phyloP scores from a whole-genome alignment of 306 rosid genomes.

The Acacia melanoxylon region DNA sequence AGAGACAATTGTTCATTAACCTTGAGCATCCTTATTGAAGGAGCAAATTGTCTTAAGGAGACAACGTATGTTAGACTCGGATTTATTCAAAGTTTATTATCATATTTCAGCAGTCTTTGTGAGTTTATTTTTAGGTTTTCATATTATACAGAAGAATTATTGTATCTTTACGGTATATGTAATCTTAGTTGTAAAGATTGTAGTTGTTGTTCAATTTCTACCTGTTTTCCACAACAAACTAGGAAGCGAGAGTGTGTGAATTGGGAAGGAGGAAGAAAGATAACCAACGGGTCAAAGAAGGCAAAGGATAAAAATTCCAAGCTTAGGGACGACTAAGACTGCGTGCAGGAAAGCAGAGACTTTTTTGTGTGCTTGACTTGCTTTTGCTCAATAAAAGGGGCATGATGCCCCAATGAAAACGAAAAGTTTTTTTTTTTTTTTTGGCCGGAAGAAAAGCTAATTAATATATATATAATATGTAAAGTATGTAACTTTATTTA shows the following conservation, averaged over 20 bases:
- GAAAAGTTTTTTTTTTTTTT: neutral
- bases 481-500: too few relatives aligned
- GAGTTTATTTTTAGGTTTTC: too few relatives aligned
- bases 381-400: neutral
- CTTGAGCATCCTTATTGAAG: too few relatives aligned
- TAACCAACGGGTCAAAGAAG: slow-evolving; percentile 44
- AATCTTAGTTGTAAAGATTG: too few relatives aligned
- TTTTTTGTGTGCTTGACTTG: slow-evolving; percentile 18
- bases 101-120: too few relatives aligned
- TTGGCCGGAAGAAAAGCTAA: too few relatives aligned
- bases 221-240: neutral
- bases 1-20: too few relatives aligned
- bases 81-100: too few relatives aligned
- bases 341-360: slow-evolving; percentile 22
- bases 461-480: too few relatives aligned
- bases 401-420: neutral
- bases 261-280: neutral
- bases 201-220: too few relatives aligned
- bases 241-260: neutral
- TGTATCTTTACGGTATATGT: neutral
- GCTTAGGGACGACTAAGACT: slow-evolving; percentile 39
- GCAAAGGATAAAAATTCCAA: slow-evolving; percentile 31
- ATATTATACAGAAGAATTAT: neutral
- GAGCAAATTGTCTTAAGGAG: too few relatives aligned
- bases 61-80: too few relatives aligned